A percentile compares a stretch with the other conserved stretches of the same genome.
phyloP scores from a whole-genome alignment of 306 rosid species.

The Medicago arabica region DNA sequence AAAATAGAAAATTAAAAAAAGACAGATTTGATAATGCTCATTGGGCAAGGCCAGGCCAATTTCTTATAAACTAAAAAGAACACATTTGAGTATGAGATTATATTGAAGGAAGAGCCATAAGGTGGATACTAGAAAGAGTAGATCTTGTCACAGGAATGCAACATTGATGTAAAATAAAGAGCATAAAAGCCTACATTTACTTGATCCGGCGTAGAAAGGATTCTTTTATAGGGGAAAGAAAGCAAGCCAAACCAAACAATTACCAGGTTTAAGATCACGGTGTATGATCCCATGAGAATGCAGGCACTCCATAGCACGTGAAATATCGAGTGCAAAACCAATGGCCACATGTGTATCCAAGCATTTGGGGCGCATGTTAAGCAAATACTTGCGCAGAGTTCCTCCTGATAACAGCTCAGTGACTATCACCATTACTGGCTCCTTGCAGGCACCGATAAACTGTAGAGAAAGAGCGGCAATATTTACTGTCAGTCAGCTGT shows the following conservation, averaged over 20 bases:
- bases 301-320: slow-evolving; percentile 96
- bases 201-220: slow-evolving; percentile 3
- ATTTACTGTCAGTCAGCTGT: slow-evolving; percentile 39
- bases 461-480: slow-evolving; percentile 49
- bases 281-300: slow-evolving; percentile 97
- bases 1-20: slow-evolving; percentile 15
- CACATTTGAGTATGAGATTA: slow-evolving; percentile 14
- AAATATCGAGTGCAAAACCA: slow-evolving; percentile 87
- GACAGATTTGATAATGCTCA: neutral
- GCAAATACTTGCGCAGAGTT: slow-evolving; percentile 82
- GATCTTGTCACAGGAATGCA: neutral
- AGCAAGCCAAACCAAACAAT: slow-evolving; percentile 40
- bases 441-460: slow-evolving; percentile 96
- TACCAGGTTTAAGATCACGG: slow-evolving; percentile 97
- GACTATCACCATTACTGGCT: slow-evolving; percentile 92
- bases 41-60: neutral
- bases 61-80: neutral
- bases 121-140: slow-evolving; percentile 1
- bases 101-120: slow-evolving; percentile 3
- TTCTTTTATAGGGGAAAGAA: slow-evolving; percentile 26
- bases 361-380: slow-evolving; percentile 81
- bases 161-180: neutral
- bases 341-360: slow-evolving; percentile 80
- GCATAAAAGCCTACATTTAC: slow-evolving; percentile 15
- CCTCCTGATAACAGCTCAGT: slow-evolving; percentile 92